Conservation (phyloP, 2,329 filamentous ascomycete species). For the Neophaeococcomyces aloes region DNA sequence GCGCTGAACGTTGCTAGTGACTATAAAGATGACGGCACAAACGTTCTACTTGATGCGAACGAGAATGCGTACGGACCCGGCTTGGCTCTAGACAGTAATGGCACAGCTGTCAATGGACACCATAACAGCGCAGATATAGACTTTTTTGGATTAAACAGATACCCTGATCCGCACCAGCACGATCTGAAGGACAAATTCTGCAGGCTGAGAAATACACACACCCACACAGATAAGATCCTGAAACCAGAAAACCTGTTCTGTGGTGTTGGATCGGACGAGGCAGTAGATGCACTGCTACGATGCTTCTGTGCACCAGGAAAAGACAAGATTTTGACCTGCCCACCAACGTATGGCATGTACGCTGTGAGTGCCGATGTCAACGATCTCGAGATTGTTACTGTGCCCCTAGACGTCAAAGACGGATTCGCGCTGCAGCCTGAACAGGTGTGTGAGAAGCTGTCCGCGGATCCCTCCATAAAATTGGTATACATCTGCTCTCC, state of each 20-base stretch:
- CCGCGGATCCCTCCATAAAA: constrained; percentile 60
- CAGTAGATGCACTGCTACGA: constrained; percentile 84
- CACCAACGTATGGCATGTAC: constrained; percentile 99
- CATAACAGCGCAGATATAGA: constrained; percentile 52
- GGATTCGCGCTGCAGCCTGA: constrained; percentile 64
- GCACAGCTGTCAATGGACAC: constrained; percentile 28
- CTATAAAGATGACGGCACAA: constrained; percentile 96
- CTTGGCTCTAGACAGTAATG: constrained; percentile 43
- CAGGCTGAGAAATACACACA: constrained; percentile 72
- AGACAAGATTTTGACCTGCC: constrained; percentile 88
- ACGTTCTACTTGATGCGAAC: constrained; percentile 92
- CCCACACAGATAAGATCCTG: constrained; percentile 63
- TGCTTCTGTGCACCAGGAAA: constrained; percentile 82
- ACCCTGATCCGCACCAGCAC: constrained; percentile 89
- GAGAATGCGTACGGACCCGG: constrained; percentile 93
- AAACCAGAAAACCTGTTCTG: constrained; percentile 81
- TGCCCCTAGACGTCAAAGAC: constrained; percentile 66
- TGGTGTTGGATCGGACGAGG: constrained; percentile 92
- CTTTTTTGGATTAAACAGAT: constrained; percentile 75
- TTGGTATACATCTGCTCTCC: constrained; percentile 87
- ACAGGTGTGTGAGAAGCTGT: constrained; percentile 56
- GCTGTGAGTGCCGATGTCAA: constrained; percentile 88
- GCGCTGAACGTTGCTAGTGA: constrained; percentile 50
- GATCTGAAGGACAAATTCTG: constrained; percentile 81
- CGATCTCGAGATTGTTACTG: constrained; percentile 72